These are phyloP conservation scores for Cryomyces minteri DNA, from an alignment of 495 filamentous ascomycete genomes.

Conservation along the genomic window DNA sequence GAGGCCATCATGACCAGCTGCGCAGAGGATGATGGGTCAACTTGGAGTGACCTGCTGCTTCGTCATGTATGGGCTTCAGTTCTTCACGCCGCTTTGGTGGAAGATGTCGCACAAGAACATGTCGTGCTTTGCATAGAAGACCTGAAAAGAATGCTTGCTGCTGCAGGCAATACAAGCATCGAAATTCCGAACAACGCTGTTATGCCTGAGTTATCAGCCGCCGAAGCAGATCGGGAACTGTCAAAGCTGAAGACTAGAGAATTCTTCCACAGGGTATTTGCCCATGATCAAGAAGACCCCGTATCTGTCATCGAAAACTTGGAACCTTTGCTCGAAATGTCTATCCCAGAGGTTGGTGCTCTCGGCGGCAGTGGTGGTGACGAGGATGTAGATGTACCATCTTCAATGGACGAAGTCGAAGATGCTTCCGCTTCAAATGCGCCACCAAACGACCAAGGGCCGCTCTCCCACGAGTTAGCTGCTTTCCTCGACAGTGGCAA, in stretches of 20 bases:
- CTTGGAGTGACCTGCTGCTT: slow-evolving; percentile 21
- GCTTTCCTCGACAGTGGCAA: slow-evolving; percentile 60
- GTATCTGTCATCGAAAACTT: slow-evolving; percentile 73
- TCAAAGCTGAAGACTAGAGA: slow-evolving; percentile 87
- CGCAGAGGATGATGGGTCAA: slow-evolving; percentile 16
- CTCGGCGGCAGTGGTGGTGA: slow-evolving; percentile 23
- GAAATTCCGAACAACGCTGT: slow-evolving; percentile 65
- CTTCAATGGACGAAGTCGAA: slow-evolving; percentile 23
- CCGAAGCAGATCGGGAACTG: slow-evolving; percentile 71
- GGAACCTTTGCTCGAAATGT: slow-evolving; percentile 65
- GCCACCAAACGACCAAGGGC: slow-evolving; percentile 6
- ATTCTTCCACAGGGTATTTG: slow-evolving; percentile 79
- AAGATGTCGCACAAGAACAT: slow-evolving; percentile 54
- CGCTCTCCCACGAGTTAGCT: slow-evolving; percentile 27
- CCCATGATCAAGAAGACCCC: slow-evolving; percentile 44
- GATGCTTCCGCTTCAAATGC: neutral
- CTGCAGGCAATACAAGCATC: slow-evolving; percentile 27
- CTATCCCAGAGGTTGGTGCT: slow-evolving; percentile 5
- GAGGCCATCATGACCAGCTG: slow-evolving; percentile 32
- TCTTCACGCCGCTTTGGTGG: slow-evolving; percentile 50
- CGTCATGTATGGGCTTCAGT: slow-evolving; percentile 76
- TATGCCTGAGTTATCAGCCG: slow-evolving; percentile 75
- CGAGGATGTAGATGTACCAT: slow-evolving; percentile 20
- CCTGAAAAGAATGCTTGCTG: slow-evolving; percentile 31
- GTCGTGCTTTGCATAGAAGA: slow-evolving; percentile 66